These are phyloP conservation scores for Alternaria sp. DNA, from an alignment of 2,329 filamentous ascomycete genomes.

Conservation along the genomic window DNA sequence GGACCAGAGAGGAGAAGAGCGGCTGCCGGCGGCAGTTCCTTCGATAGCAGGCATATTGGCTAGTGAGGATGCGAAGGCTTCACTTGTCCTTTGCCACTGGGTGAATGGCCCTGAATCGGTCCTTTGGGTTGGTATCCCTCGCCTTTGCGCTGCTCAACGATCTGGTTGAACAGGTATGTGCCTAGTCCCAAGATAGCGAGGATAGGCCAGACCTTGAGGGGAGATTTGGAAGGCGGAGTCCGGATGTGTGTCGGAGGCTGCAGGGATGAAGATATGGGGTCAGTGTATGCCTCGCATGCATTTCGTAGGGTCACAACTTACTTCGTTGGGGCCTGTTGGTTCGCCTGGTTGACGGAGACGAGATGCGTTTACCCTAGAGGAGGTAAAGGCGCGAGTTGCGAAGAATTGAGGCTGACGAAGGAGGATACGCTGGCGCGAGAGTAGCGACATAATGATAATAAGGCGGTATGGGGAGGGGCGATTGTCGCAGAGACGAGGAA, in stretches of 20 bases:
- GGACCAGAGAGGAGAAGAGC: constrained; percentile 75
- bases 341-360: constrained; percentile 47
- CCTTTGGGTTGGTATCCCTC: constrained; percentile 39
- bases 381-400: constrained; percentile 34
- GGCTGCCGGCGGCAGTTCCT: constrained; percentile 51
- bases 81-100: constrained; percentile 35
- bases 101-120: constrained; percentile 43
- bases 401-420: constrained; percentile 13
- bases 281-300: background rate
- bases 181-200: constrained; percentile 58
- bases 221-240: constrained; percentile 50
- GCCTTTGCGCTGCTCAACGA: constrained; percentile 56
- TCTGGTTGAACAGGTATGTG: constrained; percentile 56
- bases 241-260: constrained; percentile 40
- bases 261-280: background rate
- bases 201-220: constrained; percentile 55
- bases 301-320: background rate
- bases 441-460: constrained; percentile 40
- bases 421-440: constrained; percentile 25
- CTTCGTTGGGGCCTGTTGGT: constrained; percentile 50
- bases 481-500: constrained; percentile 2
- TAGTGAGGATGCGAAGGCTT: constrained; percentile 40
- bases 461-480: constrained; percentile 34
- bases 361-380: constrained; percentile 32
- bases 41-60: constrained; percentile 52